Base-by-base conservation (phyloP, 1,284 basidiomycete genomes). In the Ceratobasidium sp. region DNA sequence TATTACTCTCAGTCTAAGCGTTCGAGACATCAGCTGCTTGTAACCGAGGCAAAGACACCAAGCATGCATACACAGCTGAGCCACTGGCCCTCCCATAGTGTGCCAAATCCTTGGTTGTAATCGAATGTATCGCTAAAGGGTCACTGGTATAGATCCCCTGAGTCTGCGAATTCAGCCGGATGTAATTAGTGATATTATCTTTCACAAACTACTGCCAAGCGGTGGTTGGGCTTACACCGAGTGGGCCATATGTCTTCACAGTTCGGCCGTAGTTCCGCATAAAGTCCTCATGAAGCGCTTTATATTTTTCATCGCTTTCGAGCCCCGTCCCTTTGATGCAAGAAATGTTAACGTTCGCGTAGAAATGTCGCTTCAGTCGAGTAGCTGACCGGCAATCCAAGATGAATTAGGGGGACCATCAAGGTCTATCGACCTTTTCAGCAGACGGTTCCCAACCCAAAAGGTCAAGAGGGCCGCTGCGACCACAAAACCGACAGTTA, bases 81-180 rank as follows among this genome's bases (percentile, higher is more conserved):
- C 82, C 77, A 87, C 83, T 79, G 0, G 85, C 86, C 76, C 87
- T 86, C 63, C 86, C 86, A 62, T 85, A 87, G 7, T 84, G 80
- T 74, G 86, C 83, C 76, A 84, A 83, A 53, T 87, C 86, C 76
- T 85, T 86, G 29, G 84, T 74, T 4, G 86, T 77, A 39, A 87
- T 84, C 62, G 82, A 82, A 62, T 85, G 83, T 5, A 88, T 78
- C 2, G 86, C 85, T 13, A 80, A 80, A 2, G 86, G 86, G 75
- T 87, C 86, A 2, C 85, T 84, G 22, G 87, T 78, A 76, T 86
- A 86, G 24, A 88, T 81, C 77, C 83, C 83, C 76, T 85, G 79
- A 27, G 79, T 78, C 85, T 86, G 56, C 6, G 24, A 14, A n/a
- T 19, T 48, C 46, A 48, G 6, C 46, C 46, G 19, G 19, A 7